Evolutionary conservation across 2,329 filamentous ascomycete species (phyloP).

Genomic region (Seiridium cupressi): DNA sequence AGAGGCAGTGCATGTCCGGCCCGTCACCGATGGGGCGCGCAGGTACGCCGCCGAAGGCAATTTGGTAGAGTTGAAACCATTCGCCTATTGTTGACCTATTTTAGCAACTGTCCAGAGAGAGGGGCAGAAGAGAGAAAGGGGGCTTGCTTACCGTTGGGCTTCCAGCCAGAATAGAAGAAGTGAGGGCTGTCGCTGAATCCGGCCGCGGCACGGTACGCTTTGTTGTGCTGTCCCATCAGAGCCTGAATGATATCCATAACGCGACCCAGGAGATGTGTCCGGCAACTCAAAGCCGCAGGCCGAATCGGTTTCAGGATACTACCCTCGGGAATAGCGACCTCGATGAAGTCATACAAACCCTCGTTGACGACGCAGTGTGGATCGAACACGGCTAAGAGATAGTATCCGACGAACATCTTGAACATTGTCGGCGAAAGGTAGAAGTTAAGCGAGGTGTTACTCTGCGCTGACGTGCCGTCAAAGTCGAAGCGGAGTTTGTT

Average conservation of each 20-base stretch:
- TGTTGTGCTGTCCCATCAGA: slow-evolving; percentile 44
- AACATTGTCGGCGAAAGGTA: slow-evolving; percentile 48
- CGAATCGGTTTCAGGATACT: slow-evolving; percentile 43
- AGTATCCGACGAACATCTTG: slow-evolving; percentile 47
- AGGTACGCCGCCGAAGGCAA: slow-evolving; percentile 48
- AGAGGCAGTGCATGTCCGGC: slow-evolving; percentile 48
- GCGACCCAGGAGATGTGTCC: slow-evolving; percentile 45
- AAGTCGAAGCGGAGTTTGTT: slow-evolving; percentile 45
- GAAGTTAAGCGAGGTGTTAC: slow-evolving; percentile 44
- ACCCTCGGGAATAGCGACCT: slow-evolving; percentile 43
- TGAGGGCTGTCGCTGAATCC: slow-evolving; percentile 50
- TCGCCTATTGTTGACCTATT: too few relatives aligned
- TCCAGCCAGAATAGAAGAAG: slow-evolving; percentile 49
- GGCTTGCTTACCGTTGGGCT: slow-evolving; percentile 26
- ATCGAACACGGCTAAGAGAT: slow-evolving; percentile 45
- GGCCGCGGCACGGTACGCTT: slow-evolving; percentile 43
- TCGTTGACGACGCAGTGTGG: slow-evolving; percentile 48
- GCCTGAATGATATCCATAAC: slow-evolving; percentile 49
- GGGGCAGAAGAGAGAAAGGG: too few relatives aligned
- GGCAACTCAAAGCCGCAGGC: slow-evolving; percentile 43
- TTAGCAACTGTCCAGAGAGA: too few relatives aligned
- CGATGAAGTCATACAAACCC: slow-evolving; percentile 48
- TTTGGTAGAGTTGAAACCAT: slow-evolving; percentile 47
- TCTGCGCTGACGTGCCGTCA: slow-evolving; percentile 45
- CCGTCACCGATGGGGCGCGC: slow-evolving; percentile 45